Percentiles rank a stretch among this genome's conserved stretches.
Evolutionary conservation across 2,329 filamentous ascomycete genomes (phyloP).

Genomic region (Fusarium sp.): DNA sequence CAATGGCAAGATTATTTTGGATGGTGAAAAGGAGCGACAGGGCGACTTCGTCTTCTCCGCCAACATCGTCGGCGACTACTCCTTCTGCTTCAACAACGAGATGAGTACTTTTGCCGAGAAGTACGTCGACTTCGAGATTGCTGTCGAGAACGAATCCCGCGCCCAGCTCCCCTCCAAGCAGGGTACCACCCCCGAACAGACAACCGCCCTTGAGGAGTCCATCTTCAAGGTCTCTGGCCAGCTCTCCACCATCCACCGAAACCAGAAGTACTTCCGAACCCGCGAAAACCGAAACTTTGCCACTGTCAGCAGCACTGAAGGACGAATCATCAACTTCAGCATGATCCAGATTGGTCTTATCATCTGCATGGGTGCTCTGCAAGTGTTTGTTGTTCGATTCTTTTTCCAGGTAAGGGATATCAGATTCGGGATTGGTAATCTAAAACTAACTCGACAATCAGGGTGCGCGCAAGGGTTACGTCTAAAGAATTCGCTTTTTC

Average conservation of each 20-base stretch:
- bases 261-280: slow-evolving; percentile 99
- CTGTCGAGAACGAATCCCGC: slow-evolving; percentile 90
- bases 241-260: slow-evolving; percentile 91
- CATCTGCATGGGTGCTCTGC: slow-evolving; percentile 92
- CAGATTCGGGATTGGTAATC: not conserved
- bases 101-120: slow-evolving; percentile 99
- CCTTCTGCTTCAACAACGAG: slow-evolving; percentile 98
- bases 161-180: slow-evolving; percentile 88
- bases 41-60: slow-evolving; percentile 98
- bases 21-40: slow-evolving; percentile 90
- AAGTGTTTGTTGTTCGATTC: slow-evolving; percentile 97
- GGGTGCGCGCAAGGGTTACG: slow-evolving; percentile 76
- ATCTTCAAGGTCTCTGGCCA: slow-evolving; percentile 95
- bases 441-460: slow-evolving; percentile 45
- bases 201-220: slow-evolving; percentile 87
- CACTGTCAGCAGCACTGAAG: slow-evolving; percentile 95
- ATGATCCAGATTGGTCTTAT: slow-evolving; percentile 93
- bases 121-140: slow-evolving; percentile 96
- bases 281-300: slow-evolving; percentile 99
- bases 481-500: slow-evolving; percentile 57
- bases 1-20: slow-evolving; percentile 80
- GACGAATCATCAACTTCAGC: slow-evolving; percentile 96
- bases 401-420: slow-evolving; percentile 85
- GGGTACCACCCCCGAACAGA: slow-evolving; percentile 89
- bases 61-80: slow-evolving; percentile 86